Evolutionary conservation across 768 basidiomycete species (phyloP), one percentile per base, ranked within the genome.

Genomic region (Gyrodon lividus): DNA sequence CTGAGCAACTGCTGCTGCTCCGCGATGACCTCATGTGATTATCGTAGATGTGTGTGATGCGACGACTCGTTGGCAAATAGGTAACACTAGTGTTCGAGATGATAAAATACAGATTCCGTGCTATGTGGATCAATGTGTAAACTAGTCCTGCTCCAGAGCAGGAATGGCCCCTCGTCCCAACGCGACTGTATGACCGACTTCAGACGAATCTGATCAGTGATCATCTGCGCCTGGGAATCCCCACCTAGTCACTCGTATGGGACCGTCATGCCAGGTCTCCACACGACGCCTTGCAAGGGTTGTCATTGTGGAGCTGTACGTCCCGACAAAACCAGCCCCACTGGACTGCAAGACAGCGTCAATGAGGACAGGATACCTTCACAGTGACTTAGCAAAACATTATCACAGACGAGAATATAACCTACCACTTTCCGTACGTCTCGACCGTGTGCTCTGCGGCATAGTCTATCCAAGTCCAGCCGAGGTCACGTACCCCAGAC

Each of bases 281-380:
- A 85, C 85, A 22, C 89, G 74, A n/a, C 83, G 77, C 17, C 75
- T 74, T 6, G 87, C 84, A 26, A 90, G 56, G 40, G 80, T 70
- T 2, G 84, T 82, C 80, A 88, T 87, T 5, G 88, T 89, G 30
- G 86, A 88, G 37, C 73, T 60, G 56, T 85, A 78, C 2, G 86
- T 89, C 8, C 87, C 89, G 13, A 91, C 79, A 59, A 90, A 84
- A 2, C 86, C 89, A 10, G 73, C 63, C 19, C 82, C 87, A 34
- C 69, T 70, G 0, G 85, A 84, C 59, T 90, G 89, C 50, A 88
- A 79, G 8, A 80, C 82, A 4, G 86, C 84, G 60, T 89, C 87
- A 45, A 89, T 76, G 44, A 90, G 68, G n/a, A 86, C 70, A 12
- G 86, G 84, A 65, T 87, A 84, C 85, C 86, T 86, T 57, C 19